Base-by-base conservation (phyloP, 495 filamentous ascomycete species). In the Podospora comata region DNA sequence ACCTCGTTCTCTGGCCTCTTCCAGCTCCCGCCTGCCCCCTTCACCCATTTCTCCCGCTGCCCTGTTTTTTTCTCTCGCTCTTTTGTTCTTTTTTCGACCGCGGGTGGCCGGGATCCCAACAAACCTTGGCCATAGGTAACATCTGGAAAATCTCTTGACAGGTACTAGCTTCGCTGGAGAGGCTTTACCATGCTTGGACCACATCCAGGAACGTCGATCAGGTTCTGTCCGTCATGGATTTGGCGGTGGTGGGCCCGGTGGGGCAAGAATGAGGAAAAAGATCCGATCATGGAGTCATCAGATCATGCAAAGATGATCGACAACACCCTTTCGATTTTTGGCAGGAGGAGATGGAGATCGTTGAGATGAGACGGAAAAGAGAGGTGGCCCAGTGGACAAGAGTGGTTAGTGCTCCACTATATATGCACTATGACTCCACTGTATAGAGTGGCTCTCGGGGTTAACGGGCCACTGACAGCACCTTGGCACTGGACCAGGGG, bases 211-310 rank as follows among this genome's bases (percentile, higher is more conserved):
- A 23, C 30, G 59, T 61, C 59, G 26, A 26, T 23, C 19, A 23
- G 56, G 19, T 20, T 59, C 56, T 28, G 59, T 61, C 13, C 13
- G 39, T 61, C 59, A 26, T 61, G 59, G 23, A 61, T 26, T 61
- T 26, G 59, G 59, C 59, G 59, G 30, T 18, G 30, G 30, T 28
- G 30, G 30, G 23, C 6, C 23, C 56, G 23, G 56, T 20, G 23
- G 56, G 13, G 23, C 19, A 58, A 58, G 54, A 26, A 58, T 20
- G 20, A 58, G 56, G 26, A 58, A 58, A 20, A 56, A 56, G 56
- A 58, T 61, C 59, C 59, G 59, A 61, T 61, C 59, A 61, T 61
- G 59, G 59, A 61, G 59, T 61, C 59, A 61, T 61, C 59, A 61
- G 59, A 61, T 61, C 59, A 61, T 61, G 59, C 59, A 61, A 15